Conservation (phyloP, 176 grass and related monocot genomes). For the Puccinellia tenuiflora region DNA sequence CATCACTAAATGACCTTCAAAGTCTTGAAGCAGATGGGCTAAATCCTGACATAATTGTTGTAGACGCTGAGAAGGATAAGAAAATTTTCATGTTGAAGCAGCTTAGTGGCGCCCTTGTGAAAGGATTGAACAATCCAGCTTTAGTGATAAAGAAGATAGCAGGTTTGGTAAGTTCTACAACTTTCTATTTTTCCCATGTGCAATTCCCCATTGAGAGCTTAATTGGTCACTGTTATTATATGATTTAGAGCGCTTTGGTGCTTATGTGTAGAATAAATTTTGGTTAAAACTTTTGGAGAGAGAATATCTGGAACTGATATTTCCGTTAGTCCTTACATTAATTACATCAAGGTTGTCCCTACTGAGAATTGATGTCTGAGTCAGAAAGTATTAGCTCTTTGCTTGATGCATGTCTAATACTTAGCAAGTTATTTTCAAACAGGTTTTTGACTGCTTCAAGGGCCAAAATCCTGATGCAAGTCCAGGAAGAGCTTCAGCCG, state of each 20-base stretch:
- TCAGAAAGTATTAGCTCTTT: background rate
- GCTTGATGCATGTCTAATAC: slow-evolving; percentile 15
- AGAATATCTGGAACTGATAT: background rate
- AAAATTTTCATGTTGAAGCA: slow-evolving; percentile 97
- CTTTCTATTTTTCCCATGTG: slow-evolving; percentile 8
- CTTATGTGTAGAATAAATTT: background rate
- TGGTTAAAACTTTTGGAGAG: slow-evolving; percentile 16
- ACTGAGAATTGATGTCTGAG: slow-evolving; percentile 4
- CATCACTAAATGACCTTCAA: slow-evolving; percentile 69
- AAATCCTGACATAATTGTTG: slow-evolving; percentile 88
- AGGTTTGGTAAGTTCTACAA: slow-evolving; percentile 71
- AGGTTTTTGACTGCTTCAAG: slow-evolving; percentile 99
- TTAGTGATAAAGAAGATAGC: slow-evolving; percentile 98
- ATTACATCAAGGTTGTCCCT: background rate
- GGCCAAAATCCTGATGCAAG: slow-evolving; percentile 74
- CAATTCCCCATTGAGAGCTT: slow-evolving; percentile 6
- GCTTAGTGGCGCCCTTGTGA: slow-evolving; percentile 76
- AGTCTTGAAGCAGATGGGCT: slow-evolving; percentile 66
- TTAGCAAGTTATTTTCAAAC: slow-evolving; percentile 28
- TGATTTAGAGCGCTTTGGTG: background rate
- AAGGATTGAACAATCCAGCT: slow-evolving; percentile 83
- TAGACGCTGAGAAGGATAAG: slow-evolving; percentile 90
- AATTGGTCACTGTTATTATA: background rate
- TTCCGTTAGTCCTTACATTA: slow-evolving; percentile 8
- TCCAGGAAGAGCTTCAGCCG: slow-evolving; percentile 63